These are phyloP conservation scores for Penicillium sp. DNA, from an alignment of 2,329 filamentous ascomycete genomes.

Conservation along the genomic window DNA sequence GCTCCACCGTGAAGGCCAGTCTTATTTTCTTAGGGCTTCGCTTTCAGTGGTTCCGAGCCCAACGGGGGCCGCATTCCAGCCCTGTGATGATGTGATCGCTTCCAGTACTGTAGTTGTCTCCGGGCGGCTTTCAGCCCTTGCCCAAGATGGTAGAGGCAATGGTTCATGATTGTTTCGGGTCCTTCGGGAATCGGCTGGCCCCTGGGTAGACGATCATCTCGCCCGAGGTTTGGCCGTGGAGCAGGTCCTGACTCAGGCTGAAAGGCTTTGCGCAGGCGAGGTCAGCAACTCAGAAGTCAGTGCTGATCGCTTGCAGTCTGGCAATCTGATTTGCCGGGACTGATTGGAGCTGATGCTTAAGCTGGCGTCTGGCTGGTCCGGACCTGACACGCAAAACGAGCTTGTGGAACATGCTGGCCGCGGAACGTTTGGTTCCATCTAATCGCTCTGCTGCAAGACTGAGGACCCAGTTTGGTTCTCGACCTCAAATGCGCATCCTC, in stretches of 20 bases:
- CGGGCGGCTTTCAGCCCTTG: not conserved
- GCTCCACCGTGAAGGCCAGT: not conserved
- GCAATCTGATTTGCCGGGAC: not conserved
- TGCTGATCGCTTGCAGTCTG: not conserved
- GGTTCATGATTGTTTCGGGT: not conserved
- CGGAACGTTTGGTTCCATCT: not conserved
- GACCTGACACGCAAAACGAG: not conserved
- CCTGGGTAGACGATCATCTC: not conserved
- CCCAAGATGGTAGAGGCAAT: not conserved
- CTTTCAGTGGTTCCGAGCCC: not conserved
- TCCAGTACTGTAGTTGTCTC: not conserved
- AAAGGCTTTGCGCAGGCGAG: not conserved
- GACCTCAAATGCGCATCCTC: not conserved
- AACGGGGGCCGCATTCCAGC: not conserved
- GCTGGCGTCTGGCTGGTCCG: not conserved
- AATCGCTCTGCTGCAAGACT: not conserved
- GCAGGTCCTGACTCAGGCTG: slow-evolving; percentile 1
- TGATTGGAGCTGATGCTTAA: not conserved
- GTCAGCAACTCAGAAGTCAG: slow-evolving; percentile 13
- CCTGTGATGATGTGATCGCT: not conserved
- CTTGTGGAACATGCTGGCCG: not conserved
- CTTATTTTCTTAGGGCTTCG: not conserved
- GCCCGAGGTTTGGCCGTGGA: slow-evolving; percentile 1
- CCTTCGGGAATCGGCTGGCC: not conserved
- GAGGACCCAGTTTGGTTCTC: not conserved